Evolutionary conservation across 768 basidiomycete species (phyloP), one percentile per base, ranked within the genome.

Genomic region (Boletus coccyginus): DNA sequence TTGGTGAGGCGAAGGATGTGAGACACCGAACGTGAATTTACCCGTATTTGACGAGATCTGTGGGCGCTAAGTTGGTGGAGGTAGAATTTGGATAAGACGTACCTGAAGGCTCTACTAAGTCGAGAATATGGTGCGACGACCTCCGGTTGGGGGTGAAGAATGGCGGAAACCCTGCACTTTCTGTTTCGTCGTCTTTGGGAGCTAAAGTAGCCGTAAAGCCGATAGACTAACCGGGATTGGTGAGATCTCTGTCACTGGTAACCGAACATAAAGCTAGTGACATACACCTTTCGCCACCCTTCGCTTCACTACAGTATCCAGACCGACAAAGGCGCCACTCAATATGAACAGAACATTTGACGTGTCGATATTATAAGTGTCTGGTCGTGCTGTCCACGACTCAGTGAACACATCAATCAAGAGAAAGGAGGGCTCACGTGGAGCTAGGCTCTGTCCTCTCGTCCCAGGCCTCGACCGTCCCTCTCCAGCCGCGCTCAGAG

Each of bases 261-360:
- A 46, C 39, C 11, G 32, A 12, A 44, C 11, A 47, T 32, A n/a
- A 52, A 29, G 31, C 27, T 38, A 12, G 46, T 27, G 29, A 78
- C 89, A 62, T 69, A 94, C 94, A 7, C 93, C 93, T 74, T 92
- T 94, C 12, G 87, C 84, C 12, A 93, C 78, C 39, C 94, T 80
- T 51, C 86, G 78, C 67, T 86, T 87, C 59, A 98, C 84, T 27
- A 98, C 74, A 49, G 78, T 82, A 42, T 97, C 94, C 47, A 98
- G 73, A 1, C 95, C 95, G 11, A 97, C 94, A 67, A 97, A 97
- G 2, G 96, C 96, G 2, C 96, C 96, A 48, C 93, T 94, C 12
- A 96, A 70, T 57, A 98, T 90, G 72, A 98, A 98, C n/a, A 98
- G 75, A 27, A 98, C 84, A 63, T 98, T 94, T 9, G 88, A 84